Percentiles rank a stretch among this genome's conserved stretches.
These are phyloP conservation scores for Toxicodendron radicans DNA, from an alignment of 345 rosid genomes.

Conservation along the genomic window DNA sequence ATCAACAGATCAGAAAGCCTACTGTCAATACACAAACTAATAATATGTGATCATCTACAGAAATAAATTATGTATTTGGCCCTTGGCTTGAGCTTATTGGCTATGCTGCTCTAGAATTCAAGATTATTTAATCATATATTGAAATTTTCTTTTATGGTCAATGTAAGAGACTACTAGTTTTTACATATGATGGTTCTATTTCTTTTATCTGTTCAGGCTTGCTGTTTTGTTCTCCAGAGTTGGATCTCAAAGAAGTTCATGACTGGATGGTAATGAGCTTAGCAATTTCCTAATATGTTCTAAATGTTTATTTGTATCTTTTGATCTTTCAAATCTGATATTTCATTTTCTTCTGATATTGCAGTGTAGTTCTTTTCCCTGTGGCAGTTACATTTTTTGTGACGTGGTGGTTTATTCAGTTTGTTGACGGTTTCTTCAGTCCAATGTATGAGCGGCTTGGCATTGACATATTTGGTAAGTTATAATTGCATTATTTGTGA, in stretches of 20 bases:
- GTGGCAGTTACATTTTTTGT: slow-evolving; percentile 68
- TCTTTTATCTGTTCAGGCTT: slow-evolving; percentile 47
- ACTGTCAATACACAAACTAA: neutral
- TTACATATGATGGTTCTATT: slow-evolving; percentile 9
- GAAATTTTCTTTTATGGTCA: slow-evolving; percentile 2
- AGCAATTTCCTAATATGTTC: slow-evolving; percentile 6
- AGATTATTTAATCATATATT: neutral
- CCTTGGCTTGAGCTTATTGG: neutral
- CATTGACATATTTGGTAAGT: slow-evolving; percentile 60
- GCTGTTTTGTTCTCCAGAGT: slow-evolving; percentile 68
- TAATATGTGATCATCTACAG: neutral
- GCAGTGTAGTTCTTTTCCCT: slow-evolving; percentile 77
- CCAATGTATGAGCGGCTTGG: slow-evolving; percentile 66
- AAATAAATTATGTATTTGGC: neutral
- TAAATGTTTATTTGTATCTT: neutral
- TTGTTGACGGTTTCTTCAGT: slow-evolving; percentile 77
- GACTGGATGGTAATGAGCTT: slow-evolving; percentile 64
- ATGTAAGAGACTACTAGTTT: neutral
- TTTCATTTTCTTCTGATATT: slow-evolving; percentile 21
- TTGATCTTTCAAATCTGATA: slow-evolving; percentile 27
- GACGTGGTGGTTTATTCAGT: slow-evolving; percentile 76
- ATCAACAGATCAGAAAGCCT: too few relatives aligned
- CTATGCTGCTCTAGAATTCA: neutral
- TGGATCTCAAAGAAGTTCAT: slow-evolving; percentile 77
- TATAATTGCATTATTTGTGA: neutral